Evolutionary conservation across 1,284 basidiomycete species (phyloP).

Genomic region (Ustilago sp.): DNA sequence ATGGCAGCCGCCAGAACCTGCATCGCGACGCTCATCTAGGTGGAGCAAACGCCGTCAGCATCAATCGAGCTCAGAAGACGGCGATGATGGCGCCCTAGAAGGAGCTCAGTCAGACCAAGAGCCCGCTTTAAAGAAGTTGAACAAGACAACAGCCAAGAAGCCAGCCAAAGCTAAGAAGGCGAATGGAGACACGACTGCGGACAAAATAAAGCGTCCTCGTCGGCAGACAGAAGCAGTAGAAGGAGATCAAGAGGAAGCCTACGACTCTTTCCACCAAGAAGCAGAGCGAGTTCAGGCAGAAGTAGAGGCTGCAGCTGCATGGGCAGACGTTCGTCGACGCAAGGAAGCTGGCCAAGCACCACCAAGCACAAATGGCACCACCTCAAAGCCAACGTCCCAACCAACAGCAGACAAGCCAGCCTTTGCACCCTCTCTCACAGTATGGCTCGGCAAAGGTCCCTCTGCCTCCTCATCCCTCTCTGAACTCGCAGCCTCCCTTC

Average conservation of each 20-base stretch:
- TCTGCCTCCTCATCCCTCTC: constrained; percentile 40
- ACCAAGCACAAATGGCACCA: background rate
- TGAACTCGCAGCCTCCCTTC: constrained; percentile 42
- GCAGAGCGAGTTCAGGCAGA: constrained; percentile 40
- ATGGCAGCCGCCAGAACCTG: constrained; percentile 42
- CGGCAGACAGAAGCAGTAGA: constrained; percentile 9
- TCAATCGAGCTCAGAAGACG: constrained; percentile 20
- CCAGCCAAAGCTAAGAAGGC: constrained; percentile 14
- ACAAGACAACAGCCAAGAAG: constrained; percentile 5
- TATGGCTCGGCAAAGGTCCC: constrained; percentile 53
- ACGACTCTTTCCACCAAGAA: constrained; percentile 36
- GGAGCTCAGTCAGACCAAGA: background rate
- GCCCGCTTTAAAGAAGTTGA: constrained; percentile 16
- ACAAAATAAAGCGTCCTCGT: background rate
- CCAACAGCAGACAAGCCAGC: background rate
- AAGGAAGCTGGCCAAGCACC: constrained; percentile 23
- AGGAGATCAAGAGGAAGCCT: constrained; percentile 12
- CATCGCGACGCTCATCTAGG: constrained; percentile 5
- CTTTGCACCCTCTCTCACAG: constrained; percentile 34
- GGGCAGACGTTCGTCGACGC: constrained; percentile 39
- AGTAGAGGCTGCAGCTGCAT: constrained; percentile 42
- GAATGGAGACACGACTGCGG: constrained; percentile 1
- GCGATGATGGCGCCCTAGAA: constrained; percentile 3
- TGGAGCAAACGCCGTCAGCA: constrained; percentile 22
- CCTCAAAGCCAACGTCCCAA: background rate